Evolutionary conservation across 148 eudicot species (phyloP).

Genomic region (Hydrangea macrophylla): DNA sequence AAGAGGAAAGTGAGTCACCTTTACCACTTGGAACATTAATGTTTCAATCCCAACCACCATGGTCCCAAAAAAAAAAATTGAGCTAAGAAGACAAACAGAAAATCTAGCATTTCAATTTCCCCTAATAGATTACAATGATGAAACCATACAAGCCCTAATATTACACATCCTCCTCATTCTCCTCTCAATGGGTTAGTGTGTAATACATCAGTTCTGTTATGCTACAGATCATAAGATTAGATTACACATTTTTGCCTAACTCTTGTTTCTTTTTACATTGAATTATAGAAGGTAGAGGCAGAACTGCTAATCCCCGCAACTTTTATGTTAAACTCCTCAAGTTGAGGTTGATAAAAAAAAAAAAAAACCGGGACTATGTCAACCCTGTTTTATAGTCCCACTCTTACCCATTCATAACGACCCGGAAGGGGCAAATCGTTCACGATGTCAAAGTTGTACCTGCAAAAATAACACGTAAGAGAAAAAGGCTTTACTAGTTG

Average conservation of each 20-base stretch:
- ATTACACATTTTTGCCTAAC: constrained; percentile 17
- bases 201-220: constrained; percentile 18
- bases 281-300: not conserved
- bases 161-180: constrained; percentile 7
- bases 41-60: constrained; percentile 6
- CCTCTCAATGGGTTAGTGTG: constrained; percentile 25
- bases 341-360: not conserved
- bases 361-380: not conserved
- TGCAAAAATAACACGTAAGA: constrained; percentile 26
- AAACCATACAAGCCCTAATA: constrained; percentile 16
- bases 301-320: constrained; percentile 13
- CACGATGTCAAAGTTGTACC: constrained; percentile 81
- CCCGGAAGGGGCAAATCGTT: constrained; percentile 78
- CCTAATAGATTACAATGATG: constrained; percentile 21
- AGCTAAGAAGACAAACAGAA: not conserved
- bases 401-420: constrained; percentile 76
- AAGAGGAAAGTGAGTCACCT: not conserved
- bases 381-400: constrained; percentile 32
- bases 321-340: constrained; percentile 2
- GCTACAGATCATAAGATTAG: constrained; percentile 22
- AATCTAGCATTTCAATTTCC: constrained; percentile 2
- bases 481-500: not conserved
- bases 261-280: constrained; percentile 11
- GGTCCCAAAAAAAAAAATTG: not conserved
- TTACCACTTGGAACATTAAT: constrained; percentile 4